Evolutionary conservation across 306 rosid species (phyloP), one percentile per base, ranked within the genome.

Genomic region (Medicago arabica): DNA sequence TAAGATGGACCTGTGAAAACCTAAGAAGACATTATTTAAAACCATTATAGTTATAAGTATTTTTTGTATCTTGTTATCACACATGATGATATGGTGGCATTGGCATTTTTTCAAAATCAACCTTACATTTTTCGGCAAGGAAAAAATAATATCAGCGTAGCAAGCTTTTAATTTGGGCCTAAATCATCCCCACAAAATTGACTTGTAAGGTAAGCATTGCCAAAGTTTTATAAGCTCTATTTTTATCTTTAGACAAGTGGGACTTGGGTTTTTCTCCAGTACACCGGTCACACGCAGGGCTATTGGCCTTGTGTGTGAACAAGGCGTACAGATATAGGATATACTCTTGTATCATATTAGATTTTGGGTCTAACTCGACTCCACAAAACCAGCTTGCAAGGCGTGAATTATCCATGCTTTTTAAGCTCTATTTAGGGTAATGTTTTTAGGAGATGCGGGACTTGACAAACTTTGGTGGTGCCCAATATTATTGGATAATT

Each of bases 381-480:
- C 28, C 31, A 18, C 25, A 18, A 18, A 54, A 54, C 60, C 25
- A 54, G 28, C 31, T 54, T 54, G 60, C 8, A 17, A 54, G 12
- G 60, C 1, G 28, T 54, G 13, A 23, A 17, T 18, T 16, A 11
- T 9, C 60, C 60, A 18, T 8, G 60, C 60, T 15, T 49, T 50
- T 50, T 13, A 50, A 50, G 57, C 19, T 50, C 57, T 50, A n/a
- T 50, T n/a, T 50, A 50, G 9, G 9, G 31, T 55, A 55, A 55
- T 31, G 44, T 14, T 19, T 61, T 18, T 31, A 61, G 43, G 43
- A 15, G 67, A 61, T 14, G 41, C 6, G 44, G 13, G 18, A 61
- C 44, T 61, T 61, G 73, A 64, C 47, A 51, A 72, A 69, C 75
- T 53, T 71, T 16, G 77, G 28, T 76, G 19, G 39, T 25, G 66